These are phyloP conservation scores for Dactylonectria macrodidyma DNA, from an alignment of 2,329 filamentous ascomycete species.

Conservation along the genomic window DNA sequence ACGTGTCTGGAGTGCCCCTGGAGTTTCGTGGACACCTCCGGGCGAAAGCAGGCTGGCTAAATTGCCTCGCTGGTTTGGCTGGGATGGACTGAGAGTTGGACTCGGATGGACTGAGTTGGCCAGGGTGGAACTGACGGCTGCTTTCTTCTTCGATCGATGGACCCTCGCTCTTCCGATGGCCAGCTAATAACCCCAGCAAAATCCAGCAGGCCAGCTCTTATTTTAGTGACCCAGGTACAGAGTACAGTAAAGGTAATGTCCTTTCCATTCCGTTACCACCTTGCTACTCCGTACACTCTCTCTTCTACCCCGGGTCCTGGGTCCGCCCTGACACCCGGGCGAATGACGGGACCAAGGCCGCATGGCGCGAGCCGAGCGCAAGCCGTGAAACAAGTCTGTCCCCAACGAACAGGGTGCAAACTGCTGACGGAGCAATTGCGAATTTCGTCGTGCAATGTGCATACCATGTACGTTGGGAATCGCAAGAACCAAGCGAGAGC, in stretches of 20 bases:
- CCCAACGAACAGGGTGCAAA: not conserved
- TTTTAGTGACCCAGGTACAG: constrained; percentile 9
- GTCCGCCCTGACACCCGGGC: constrained; percentile 14
- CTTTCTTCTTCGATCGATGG: constrained; percentile 22
- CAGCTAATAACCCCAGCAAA: constrained; percentile 19
- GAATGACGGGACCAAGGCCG: constrained; percentile 18
- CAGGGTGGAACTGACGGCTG: constrained; percentile 16
- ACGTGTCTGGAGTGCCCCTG: constrained; percentile 32
- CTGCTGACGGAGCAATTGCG: constrained; percentile 9
- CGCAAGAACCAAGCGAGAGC: constrained; percentile 13
- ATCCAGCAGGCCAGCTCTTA: constrained; percentile 18
- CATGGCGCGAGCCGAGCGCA: constrained; percentile 26
- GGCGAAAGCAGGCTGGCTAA: constrained; percentile 18
- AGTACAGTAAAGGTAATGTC: constrained; percentile 23
- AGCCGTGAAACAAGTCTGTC: constrained; percentile 21
- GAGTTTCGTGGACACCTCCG: constrained; percentile 25
- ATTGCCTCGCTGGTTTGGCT: constrained; percentile 1
- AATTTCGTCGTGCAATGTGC: constrained; percentile 9
- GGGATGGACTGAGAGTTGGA: not conserved
- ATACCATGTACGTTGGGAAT: constrained; percentile 9
- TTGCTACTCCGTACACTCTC: constrained; percentile 10
- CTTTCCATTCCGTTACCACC: constrained; percentile 18
- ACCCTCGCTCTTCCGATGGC: constrained; percentile 13
- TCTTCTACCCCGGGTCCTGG: constrained; percentile 29
- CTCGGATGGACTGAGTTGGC: not conserved